A percentile compares a stretch with the other conserved stretches of the same genome.
phyloP scores from a whole-genome alignment of 73 alveolate species.

The Blepharisma japonicum region DNA sequence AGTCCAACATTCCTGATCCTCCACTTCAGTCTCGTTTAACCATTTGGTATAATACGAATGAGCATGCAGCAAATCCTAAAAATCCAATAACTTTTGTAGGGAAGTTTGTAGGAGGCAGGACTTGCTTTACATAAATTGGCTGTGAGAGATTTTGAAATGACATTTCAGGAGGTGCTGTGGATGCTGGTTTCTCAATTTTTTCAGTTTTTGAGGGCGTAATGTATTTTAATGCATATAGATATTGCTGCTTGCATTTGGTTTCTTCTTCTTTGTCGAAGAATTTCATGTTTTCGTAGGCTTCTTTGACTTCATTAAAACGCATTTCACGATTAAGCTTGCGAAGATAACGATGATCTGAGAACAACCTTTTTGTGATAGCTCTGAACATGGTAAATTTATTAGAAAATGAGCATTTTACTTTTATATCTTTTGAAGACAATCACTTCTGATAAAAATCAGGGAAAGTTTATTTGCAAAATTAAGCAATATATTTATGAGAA shows the following conservation, averaged over 20 bases:
- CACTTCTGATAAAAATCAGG: too few species aligned
- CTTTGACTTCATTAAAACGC: slow-evolving; percentile 3
- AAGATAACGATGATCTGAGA: background rate
- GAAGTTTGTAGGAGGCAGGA: background rate
- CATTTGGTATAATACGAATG: background rate
- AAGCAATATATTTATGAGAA: too few species aligned
- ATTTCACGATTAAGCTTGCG: background rate
- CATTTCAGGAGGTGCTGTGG: too few species aligned
- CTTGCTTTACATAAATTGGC: background rate
- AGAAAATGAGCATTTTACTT: too few species aligned
- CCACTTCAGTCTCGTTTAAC: background rate
- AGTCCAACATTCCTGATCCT: background rate
- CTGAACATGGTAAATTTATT: too few species aligned
- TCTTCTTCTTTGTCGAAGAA: background rate
- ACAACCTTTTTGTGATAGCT: background rate
- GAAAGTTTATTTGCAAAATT: too few species aligned
- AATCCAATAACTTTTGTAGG: background rate
- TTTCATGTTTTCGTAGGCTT: background rate
- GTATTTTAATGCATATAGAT: background rate
- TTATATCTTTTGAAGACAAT: too few species aligned
- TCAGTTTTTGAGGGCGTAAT: background rate
- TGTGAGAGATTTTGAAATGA: background rate
- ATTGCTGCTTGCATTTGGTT: background rate
- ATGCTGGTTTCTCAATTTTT: too few species aligned
- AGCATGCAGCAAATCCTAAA: background rate